Evolutionary conservation across 2,329 filamentous ascomycete genomes (phyloP).

Genomic region (Pseudonectria buxi): DNA sequence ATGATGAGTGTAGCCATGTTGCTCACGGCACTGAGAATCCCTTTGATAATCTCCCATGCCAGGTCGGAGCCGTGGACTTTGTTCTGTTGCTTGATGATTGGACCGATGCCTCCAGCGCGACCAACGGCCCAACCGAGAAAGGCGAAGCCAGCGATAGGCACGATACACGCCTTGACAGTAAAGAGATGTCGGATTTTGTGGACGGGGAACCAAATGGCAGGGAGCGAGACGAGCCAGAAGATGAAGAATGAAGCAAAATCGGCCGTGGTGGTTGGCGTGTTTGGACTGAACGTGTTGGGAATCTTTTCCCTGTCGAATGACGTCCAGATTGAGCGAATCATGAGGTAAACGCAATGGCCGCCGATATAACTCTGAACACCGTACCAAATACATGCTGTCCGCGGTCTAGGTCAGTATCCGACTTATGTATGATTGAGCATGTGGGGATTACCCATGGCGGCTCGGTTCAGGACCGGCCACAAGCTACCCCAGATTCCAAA

Average conservation of each 20-base stretch:
- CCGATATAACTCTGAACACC: conserved; percentile 83
- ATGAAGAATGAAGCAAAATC: conserved; percentile 79
- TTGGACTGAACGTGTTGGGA: conserved; percentile 57
- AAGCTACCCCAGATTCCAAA: conserved; percentile 87
- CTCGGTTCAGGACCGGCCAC: conserved; percentile 84
- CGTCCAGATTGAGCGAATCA: conserved; percentile 81
- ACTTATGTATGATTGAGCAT: neutral
- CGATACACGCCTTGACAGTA: conserved; percentile 81
- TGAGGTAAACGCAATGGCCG: conserved; percentile 75
- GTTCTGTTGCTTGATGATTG: conserved; percentile 66
- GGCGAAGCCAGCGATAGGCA: conserved; percentile 73
- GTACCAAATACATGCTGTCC: conserved; percentile 71
- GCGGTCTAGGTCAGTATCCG: conserved; percentile 6
- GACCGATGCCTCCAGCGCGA: conserved; percentile 74
- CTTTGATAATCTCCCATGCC: conserved; percentile 75
- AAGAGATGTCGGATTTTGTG: conserved; percentile 86
- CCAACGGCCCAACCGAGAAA: conserved; percentile 86
- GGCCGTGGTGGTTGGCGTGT: conserved; percentile 65
- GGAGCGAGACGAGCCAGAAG: conserved; percentile 75
- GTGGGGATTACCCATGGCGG: conserved; percentile 56
- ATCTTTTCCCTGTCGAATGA: conserved; percentile 54
- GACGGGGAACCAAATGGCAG: conserved; percentile 83
- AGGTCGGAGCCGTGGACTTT: conserved; percentile 59
- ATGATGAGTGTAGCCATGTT: conserved; percentile 87
- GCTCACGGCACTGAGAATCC: conserved; percentile 79